Base-by-base conservation (phyloP, 1,139 yeast genomes). In the Yamadazyma taylorii region DNA sequence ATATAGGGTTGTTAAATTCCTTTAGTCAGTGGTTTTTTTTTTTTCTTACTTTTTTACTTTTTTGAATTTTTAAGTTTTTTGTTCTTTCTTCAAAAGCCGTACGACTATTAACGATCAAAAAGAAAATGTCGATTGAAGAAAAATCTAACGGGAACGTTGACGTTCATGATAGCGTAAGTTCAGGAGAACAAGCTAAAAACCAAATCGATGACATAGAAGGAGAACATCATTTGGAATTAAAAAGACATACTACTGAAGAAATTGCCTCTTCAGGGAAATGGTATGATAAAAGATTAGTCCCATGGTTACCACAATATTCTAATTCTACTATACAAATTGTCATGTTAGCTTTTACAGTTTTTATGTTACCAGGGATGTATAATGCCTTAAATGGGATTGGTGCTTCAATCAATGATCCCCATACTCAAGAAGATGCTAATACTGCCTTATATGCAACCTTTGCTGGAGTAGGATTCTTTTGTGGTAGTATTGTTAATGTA, bases 341-440 rank as follows among this genome's bases (percentile, higher is more conserved):
- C 23, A 57, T 75, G 62, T 59, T 73, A 46, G 63, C 79, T 9
- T 73, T 76, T 48, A 77, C 73, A 14, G 58, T 75, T 25, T 77
- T 77, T 52, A 60, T 75, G 65, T 69, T 78, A 17, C 79, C 80
- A 0, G 83, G 83, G 41, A 75, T 78, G 78, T 78, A 61, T 56
- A 76, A 76, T 47, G 80, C 82, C 35, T 61, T 78, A 36, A 48
- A 73, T 26, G 81, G 81, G 48, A 62, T 78, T 37, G 83, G 82
- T 39, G 73, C 48, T 17, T 30, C 68, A 33, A 73, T 78, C 24
- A 61, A 68, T 45, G 58, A 61, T 41, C 61, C 60, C 30, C 49
- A 53, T 10, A 67, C 73, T 24, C 69, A 80, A 30, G 76, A 74
- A 50, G 72, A 78, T 50, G 72, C 82, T 16, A 66, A 63, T 45